phyloP scores from a whole-genome alignment of 805 yeast genomes.

The Candida ortonii region DNA sequence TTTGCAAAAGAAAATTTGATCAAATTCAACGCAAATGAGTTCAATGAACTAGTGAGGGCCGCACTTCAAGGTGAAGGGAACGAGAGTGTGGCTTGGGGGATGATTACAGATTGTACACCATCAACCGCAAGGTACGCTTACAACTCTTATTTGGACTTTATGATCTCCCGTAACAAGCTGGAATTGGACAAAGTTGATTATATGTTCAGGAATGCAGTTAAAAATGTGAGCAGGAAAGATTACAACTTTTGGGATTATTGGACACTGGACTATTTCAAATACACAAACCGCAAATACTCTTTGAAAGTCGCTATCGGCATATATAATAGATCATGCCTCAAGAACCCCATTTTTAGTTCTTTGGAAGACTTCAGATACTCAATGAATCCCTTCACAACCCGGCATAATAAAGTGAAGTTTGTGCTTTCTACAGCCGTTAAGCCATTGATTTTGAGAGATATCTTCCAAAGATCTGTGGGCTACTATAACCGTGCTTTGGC shows the following conservation, averaged over 20 bases:
- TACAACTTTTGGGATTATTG: constrained; percentile 32
- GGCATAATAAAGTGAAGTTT: constrained; percentile 25
- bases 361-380: constrained; percentile 14
- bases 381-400: constrained; percentile 29
- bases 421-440: constrained; percentile 14
- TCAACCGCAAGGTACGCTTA: constrained; percentile 26
- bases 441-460: constrained; percentile 26
- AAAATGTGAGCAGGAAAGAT: constrained; percentile 14
- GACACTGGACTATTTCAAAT: constrained; percentile 31
- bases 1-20: constrained; percentile 27
- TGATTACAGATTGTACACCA: constrained; percentile 22
- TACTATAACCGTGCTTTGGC: constrained; percentile 16
- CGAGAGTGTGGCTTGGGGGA: constrained; percentile 28
- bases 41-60: constrained; percentile 31
- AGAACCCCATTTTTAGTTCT: constrained; percentile 13
- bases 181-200: constrained; percentile 25
- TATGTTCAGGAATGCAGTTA: constrained; percentile 21
- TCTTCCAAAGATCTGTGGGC: constrained; percentile 25
- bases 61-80: constrained; percentile 19
- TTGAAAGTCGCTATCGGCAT: constrained; percentile 22
- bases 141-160: constrained; percentile 28
- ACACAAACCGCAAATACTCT: constrained; percentile 27
- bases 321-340: constrained; percentile 15
- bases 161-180: constrained; percentile 23
- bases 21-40: constrained; percentile 27